phyloP scores from a whole-genome alignment of 495 filamentous ascomycete species.

The Amphirosellinia nigrospora region DNA sequence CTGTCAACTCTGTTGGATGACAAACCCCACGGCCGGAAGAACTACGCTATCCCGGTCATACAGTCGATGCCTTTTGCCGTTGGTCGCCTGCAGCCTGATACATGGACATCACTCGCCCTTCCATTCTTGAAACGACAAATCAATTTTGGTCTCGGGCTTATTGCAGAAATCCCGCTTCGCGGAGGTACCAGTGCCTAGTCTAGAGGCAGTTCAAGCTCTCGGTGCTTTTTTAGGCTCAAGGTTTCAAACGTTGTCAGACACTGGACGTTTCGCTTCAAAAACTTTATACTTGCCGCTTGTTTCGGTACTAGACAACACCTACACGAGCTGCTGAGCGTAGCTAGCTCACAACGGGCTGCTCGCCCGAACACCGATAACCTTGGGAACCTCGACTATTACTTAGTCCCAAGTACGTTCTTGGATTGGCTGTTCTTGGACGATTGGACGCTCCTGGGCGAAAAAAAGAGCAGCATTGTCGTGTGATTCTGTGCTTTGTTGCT shows the following conservation, averaged over 20 bases:
- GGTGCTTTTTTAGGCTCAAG: slow-evolving; percentile 17
- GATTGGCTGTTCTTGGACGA: background rate
- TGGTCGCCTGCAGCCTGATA: slow-evolving; percentile 32
- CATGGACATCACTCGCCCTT: slow-evolving; percentile 28
- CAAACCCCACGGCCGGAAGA: background rate
- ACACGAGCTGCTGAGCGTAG: background rate
- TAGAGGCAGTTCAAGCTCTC: background rate
- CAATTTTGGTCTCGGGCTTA: slow-evolving; percentile 19
- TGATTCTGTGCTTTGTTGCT: background rate
- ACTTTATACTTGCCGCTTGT: slow-evolving; percentile 1
- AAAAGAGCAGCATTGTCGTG: background rate
- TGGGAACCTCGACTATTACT: background rate
- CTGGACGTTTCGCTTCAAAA: slow-evolving; percentile 1
- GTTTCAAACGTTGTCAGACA: slow-evolving; percentile 16
- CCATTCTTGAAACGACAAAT: slow-evolving; percentile 29
- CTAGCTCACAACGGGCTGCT: background rate
- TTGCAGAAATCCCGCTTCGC: background rate
- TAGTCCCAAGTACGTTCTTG: background rate
- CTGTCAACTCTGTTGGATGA: background rate
- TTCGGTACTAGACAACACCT: background rate
- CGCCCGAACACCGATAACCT: background rate
- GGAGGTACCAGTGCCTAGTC: background rate
- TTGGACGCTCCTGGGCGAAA: background rate
- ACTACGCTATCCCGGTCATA: slow-evolving; percentile 27
- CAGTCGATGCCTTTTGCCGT: slow-evolving; percentile 33